A percentile compares a stretch with the other conserved stretches of the same genome.
phyloP scores from a whole-genome alignment of 306 rosid species.

The Pterocarpus santalinus region DNA sequence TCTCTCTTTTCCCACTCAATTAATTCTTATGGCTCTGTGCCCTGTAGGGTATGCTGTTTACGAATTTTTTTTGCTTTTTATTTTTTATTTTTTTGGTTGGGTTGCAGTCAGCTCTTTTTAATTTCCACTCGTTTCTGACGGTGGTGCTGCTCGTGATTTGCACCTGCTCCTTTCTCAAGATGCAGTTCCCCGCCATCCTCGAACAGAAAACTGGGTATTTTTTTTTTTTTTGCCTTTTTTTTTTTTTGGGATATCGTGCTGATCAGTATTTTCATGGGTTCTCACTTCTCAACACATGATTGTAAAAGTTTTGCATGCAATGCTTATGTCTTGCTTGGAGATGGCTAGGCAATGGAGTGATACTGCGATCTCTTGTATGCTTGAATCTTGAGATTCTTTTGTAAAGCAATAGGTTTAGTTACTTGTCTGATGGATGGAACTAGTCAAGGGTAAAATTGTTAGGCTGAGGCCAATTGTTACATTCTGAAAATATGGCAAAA shows the following conservation, averaged over 20 bases:
- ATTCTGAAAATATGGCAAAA: neutral
- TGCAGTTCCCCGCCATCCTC: conserved; percentile 81
- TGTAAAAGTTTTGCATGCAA: too few relatives aligned
- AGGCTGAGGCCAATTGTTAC: neutral
- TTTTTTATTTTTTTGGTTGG: neutral
- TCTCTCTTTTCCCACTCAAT: neutral
- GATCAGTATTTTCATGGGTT: too few relatives aligned
- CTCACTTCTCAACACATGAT: too few relatives aligned
- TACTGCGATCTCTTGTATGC: too few relatives aligned
- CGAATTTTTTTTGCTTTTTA: neutral
- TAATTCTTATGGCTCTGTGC: neutral
- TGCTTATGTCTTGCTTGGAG: too few relatives aligned
- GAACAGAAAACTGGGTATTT: conserved; percentile 79
- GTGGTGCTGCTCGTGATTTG: conserved; percentile 83
- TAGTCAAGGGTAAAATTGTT: conserved; percentile 2
- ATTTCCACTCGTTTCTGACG: conserved; percentile 83
- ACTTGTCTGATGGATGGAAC: neutral
- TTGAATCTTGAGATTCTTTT: neutral
- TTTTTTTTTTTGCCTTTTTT: neutral
- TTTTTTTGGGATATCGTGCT: neutral
- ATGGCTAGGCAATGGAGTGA: too few relatives aligned
- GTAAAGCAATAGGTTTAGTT: neutral
- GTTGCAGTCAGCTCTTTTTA: conserved; percentile 83
- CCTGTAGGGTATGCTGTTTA: neutral
- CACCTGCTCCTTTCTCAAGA: conserved; percentile 81